Evolutionary conservation across 768 basidiomycete species (phyloP).

Genomic region (Megacollybia marginata): DNA sequence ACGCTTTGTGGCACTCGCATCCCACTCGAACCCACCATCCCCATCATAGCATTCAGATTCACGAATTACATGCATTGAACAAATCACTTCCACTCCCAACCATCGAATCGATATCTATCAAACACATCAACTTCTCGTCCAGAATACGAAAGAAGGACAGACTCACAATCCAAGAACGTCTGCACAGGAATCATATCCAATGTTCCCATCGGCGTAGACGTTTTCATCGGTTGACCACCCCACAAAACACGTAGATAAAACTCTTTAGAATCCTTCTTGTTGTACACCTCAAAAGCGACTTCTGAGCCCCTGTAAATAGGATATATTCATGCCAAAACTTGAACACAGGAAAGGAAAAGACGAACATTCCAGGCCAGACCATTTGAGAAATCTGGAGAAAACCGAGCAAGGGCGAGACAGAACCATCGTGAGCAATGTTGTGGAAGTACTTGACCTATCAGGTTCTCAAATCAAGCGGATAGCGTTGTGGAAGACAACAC

Average conservation of each 20-base stretch:
- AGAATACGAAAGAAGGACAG: too few relatives aligned
- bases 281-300: conserved; percentile 41
- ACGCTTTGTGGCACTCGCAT: too few relatives aligned
- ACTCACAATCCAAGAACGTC: conserved; percentile 36
- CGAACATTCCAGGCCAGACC: conserved; percentile 50
- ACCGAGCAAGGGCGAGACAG: conserved; percentile 39
- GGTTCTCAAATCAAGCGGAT: not conserved
- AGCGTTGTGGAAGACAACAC: too few relatives aligned
- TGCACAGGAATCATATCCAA: conserved; percentile 38
- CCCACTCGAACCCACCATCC: too few relatives aligned
- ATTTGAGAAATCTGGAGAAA: conserved; percentile 41
- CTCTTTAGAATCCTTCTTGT: conserved; percentile 9
- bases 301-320: conserved; percentile 33
- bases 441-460: conserved; percentile 32
- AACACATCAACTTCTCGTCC: too few relatives aligned
- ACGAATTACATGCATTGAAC: too few relatives aligned
- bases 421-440: conserved; percentile 46
- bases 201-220: conserved; percentile 37
- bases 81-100: too few relatives aligned
- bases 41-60: too few relatives aligned
- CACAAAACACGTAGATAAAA: conserved; percentile 37
- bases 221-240: conserved; percentile 42
- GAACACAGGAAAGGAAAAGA: too few relatives aligned
- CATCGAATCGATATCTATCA: too few relatives aligned
- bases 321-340: too few relatives aligned